Evolutionary conservation across 2,329 filamentous ascomycete genomes (phyloP).

Genomic region (Monosporascus sp.): DNA sequence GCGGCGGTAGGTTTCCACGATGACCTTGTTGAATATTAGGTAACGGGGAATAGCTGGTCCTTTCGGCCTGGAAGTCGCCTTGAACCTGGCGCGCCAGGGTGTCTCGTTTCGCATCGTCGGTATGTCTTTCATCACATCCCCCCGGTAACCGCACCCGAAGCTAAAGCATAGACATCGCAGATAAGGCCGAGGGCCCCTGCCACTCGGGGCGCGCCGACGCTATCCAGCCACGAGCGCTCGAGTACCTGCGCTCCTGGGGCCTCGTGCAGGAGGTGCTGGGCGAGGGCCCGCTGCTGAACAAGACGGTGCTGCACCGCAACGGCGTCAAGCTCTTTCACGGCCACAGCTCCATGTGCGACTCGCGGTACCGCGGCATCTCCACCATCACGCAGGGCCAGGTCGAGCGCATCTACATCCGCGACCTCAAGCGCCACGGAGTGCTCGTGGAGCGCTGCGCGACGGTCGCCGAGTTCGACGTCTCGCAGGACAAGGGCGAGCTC

Average conservation of each 20-base stretch:
- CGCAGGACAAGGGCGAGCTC: neutral
- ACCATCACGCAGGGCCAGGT: conserved; percentile 31
- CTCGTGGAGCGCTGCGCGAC: conserved; percentile 24
- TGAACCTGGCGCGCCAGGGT: conserved; percentile 25
- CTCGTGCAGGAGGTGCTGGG: conserved; percentile 21
- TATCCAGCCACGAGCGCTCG: conserved; percentile 12
- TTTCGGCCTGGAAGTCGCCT: conserved; percentile 23
- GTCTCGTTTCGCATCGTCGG: conserved; percentile 29
- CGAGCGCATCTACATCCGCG: conserved; percentile 30
- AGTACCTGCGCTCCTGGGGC: conserved; percentile 10
- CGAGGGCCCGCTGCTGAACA: conserved; percentile 27
- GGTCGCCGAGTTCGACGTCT: conserved; percentile 13
- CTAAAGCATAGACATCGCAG: conserved; percentile 3
- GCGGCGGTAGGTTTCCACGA: conserved; percentile 20
- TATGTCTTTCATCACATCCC: conserved; percentile 3
- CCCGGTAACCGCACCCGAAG: no score
- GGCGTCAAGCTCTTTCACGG: conserved; percentile 22
- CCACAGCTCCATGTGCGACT: conserved; percentile 25
- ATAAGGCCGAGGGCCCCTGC: conserved; percentile 23
- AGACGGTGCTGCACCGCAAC: conserved; percentile 24
- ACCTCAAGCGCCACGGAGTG: conserved; percentile 25
- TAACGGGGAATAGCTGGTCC: conserved; percentile 22
- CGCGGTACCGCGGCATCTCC: conserved; percentile 28
- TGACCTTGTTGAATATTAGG: neutral
- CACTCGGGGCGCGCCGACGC: conserved; percentile 14